phyloP scores from a whole-genome alignment of 768 basidiomycete genomes.

The Hydnomerulius pinastri region DNA sequence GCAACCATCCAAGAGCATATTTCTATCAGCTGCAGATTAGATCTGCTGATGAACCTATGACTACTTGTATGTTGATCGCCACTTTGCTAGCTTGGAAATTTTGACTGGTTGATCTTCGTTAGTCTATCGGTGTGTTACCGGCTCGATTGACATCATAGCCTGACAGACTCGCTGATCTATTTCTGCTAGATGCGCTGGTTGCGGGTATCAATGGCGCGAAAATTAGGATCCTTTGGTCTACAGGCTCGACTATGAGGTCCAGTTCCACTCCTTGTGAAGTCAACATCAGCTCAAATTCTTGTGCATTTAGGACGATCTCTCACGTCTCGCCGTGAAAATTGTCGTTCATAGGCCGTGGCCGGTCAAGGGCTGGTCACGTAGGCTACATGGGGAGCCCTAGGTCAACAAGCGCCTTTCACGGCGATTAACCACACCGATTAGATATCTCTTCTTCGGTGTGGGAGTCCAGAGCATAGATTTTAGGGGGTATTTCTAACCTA shows the following conservation, averaged over 20 bases:
- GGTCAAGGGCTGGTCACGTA: not conserved
- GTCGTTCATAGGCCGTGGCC: too few relatives aligned
- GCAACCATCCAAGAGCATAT: slow-evolving; percentile 84
- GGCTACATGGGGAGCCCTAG: not conserved
- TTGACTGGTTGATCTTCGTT: not conserved
- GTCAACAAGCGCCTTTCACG: not conserved
- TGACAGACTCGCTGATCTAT: not conserved
- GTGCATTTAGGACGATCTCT: too few relatives aligned
- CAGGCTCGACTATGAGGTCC: not conserved
- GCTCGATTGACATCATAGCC: not conserved
- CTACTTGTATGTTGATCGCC: slow-evolving; percentile 32
- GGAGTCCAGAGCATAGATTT: not conserved
- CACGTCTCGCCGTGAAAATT: too few relatives aligned
- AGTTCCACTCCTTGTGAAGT: not conserved
- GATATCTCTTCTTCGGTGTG: not conserved
- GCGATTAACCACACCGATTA: not conserved
- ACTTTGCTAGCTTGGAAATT: not conserved
- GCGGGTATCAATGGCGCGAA: slow-evolving; percentile 71
- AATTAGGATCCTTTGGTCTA: slow-evolving; percentile 38
- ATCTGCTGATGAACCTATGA: slow-evolving; percentile 93
- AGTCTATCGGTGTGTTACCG: slow-evolving; percentile 62
- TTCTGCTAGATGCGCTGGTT: slow-evolving; percentile 54
- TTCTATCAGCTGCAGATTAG: slow-evolving; percentile 97
- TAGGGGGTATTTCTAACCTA: not conserved
- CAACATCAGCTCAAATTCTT: not conserved